Base-by-base conservation (phyloP, 495 filamentous ascomycete species). In the Aspergillus cristatus region DNA sequence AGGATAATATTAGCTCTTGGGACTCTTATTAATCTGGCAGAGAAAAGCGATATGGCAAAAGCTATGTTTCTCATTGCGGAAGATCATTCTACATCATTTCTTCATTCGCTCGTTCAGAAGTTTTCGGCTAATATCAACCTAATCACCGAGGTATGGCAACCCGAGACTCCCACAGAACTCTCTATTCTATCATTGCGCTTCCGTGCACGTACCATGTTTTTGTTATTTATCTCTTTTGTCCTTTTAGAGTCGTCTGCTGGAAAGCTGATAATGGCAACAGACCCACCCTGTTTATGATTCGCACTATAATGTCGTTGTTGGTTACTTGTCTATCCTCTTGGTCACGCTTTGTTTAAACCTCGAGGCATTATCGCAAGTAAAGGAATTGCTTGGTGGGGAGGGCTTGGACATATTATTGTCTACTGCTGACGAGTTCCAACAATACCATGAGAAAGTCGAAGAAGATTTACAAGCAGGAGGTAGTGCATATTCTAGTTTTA, bases 21-120 rank as follows among this genome's bases (percentile, higher is more conserved):
- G 0, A 76, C 82, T 37, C 75, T 94, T 53, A 94, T 91, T 50
- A 98, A 98, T 53, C 71, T 97, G 43, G 79, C 81, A 13, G 90
- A 95, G 50, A 78, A 81, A 46, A 84, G 76, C 37, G 65, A 78
- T 24, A 48, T 55, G 26, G 74, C 77, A 8, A 63, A 74, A 31
- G 26, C 35, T 14, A 47, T 63, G 14, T 58, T 74, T 34, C 34
- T 72, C 14, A 35, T 45, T 7, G 37, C 55, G 16, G 20, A 14
- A n/a, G 11, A 14, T 33, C 34, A 46, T 5, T 47, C 42, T 14
- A 26, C 53, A 24, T 44, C 58, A 17, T 56, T 64, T 12, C 53
- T 76, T 29, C 60, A 62, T 18, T 35, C 54, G 20, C 60, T 78
- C 11, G 32, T 76, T 18, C 40, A 55, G 13, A 52, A 71, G 26